phyloP scores from a whole-genome alignment of 139 green algal genomes.

The Asterochloris erici region DNA sequence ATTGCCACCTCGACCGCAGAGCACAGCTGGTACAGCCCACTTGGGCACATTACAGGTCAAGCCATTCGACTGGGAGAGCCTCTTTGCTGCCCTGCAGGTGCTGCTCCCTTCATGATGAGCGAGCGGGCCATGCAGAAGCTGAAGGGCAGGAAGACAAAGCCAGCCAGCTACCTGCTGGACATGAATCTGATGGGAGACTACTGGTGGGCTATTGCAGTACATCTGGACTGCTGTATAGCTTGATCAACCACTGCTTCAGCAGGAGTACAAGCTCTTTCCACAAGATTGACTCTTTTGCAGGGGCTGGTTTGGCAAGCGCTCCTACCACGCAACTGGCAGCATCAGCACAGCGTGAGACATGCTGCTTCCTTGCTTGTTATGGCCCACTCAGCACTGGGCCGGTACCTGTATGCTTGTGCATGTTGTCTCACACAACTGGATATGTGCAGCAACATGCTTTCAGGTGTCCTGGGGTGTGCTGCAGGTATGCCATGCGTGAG shows the following conservation, averaged over 20 bases:
- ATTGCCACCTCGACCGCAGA: neutral
- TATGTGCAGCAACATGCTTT: neutral
- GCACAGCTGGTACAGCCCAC: neutral
- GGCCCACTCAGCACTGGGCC: neutral
- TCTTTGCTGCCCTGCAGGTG: constrained; percentile 33
- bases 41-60: neutral
- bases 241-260: neutral
- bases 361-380: neutral
- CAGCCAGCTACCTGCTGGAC: constrained; percentile 63
- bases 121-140: constrained; percentile 68
- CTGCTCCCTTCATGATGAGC: constrained; percentile 58
- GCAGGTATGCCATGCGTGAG: constrained; percentile 74
- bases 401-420: neutral
- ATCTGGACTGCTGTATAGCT: neutral
- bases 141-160: constrained; percentile 56
- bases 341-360: constrained; percentile 8
- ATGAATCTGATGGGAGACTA: constrained; percentile 64
- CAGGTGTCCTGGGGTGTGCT: neutral
- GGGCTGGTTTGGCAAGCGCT: constrained; percentile 61
- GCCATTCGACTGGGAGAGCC: no score
- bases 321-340: constrained; percentile 71
- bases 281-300: constrained; percentile 5
- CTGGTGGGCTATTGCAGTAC: constrained; percentile 3
- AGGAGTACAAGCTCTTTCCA: neutral
- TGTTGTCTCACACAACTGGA: neutral